phyloP scores from a whole-genome alignment of 805 yeast genomes.

The Wickerhamiella hasegawae region DNA sequence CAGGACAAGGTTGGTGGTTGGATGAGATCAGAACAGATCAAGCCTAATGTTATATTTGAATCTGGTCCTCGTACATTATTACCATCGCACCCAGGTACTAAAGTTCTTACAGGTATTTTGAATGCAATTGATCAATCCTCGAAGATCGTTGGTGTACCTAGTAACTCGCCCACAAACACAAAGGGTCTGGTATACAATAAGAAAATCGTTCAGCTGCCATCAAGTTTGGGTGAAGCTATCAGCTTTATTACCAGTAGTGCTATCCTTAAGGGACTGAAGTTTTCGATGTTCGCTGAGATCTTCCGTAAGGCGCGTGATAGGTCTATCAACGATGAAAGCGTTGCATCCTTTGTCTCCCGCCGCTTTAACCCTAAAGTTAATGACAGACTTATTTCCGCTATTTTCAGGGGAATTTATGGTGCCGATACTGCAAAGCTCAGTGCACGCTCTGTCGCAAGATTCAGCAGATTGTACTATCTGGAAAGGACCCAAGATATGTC shows the following conservation, averaged over 20 bases:
- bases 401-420: slow-evolving; percentile 81
- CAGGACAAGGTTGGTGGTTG: slow-evolving; percentile 57
- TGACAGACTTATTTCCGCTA: slow-evolving; percentile 56
- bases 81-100: slow-evolving; percentile 61
- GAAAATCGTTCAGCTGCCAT: slow-evolving; percentile 20
- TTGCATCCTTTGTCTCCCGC: slow-evolving; percentile 48
- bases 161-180: slow-evolving; percentile 46
- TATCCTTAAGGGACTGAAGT: slow-evolving; percentile 35
- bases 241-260: slow-evolving; percentile 13
- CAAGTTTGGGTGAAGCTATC: slow-evolving; percentile 7
- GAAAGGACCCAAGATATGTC: slow-evolving; percentile 40
- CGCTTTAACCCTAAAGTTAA: slow-evolving; percentile 44
- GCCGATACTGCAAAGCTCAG: slow-evolving; percentile 61
- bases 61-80: slow-evolving; percentile 86
- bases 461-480: slow-evolving; percentile 37
- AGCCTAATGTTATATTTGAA: slow-evolving; percentile 30
- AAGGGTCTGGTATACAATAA: slow-evolving; percentile 40
- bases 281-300: slow-evolving; percentile 29
- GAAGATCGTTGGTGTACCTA: slow-evolving; percentile 42
- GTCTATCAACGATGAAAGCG: slow-evolving; percentile 44
- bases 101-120: slow-evolving; percentile 16
- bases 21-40: slow-evolving; percentile 32
- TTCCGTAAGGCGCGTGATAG: slow-evolving; percentile 16
- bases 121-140: slow-evolving; percentile 30
- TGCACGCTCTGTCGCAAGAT: slow-evolving; percentile 34